Evolutionary conservation across 192 early-diverging fungal genomes (phyloP).

Genomic region (Linnemannia zychae): DNA sequence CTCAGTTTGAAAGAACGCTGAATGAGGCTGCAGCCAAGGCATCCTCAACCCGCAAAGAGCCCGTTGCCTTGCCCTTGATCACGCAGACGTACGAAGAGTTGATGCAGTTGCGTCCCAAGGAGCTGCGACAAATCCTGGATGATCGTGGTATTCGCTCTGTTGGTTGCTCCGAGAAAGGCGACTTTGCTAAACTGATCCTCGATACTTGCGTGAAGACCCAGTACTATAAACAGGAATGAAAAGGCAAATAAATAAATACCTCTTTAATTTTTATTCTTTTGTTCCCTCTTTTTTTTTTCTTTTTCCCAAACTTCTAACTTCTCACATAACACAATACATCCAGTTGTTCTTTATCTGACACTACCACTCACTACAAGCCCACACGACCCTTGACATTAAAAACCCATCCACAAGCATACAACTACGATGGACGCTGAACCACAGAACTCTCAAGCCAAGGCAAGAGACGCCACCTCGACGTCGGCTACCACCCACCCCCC

Average conservation of each 20-base stretch:
- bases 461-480: background rate
- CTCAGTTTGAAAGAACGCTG: conserved; percentile 49
- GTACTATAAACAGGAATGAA: conserved; percentile 48
- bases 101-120: conserved; percentile 62
- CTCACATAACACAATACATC: too few species aligned
- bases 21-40: conserved; percentile 45
- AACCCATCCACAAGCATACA: background rate
- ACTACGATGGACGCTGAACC: background rate
- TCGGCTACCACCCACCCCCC: background rate
- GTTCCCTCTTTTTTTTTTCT: background rate
- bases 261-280: background rate
- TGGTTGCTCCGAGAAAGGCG: conserved; percentile 64
- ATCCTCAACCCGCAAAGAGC: conserved; percentile 42
- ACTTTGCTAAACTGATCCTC: conserved; percentile 62
- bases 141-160: conserved; percentile 57
- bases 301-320: too few species aligned
- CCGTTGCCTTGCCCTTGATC: conserved; percentile 59
- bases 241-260: background rate
- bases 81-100: conserved; percentile 62
- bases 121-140: conserved; percentile 64
- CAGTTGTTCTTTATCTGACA: too few species aligned
- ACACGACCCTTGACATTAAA: background rate
- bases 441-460: background rate
- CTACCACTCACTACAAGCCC: background rate
- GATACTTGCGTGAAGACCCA: conserved; percentile 53